Conservation (phyloP, 2,329 filamentous ascomycete species). For the Arthrobotrys conoides region DNA sequence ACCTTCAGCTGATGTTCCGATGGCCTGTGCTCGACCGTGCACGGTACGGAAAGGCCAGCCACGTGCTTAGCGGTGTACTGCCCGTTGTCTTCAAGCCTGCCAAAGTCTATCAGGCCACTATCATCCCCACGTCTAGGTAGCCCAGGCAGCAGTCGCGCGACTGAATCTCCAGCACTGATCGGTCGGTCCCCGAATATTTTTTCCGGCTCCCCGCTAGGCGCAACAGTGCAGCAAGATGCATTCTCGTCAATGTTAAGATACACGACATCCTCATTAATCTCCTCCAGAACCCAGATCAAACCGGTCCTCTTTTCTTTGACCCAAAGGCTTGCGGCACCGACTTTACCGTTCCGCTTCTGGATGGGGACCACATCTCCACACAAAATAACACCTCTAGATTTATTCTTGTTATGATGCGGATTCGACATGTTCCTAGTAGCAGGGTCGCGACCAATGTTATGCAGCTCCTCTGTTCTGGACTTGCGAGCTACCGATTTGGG, state of each 20-base stretch:
- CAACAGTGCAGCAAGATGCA: slow-evolving; percentile 11
- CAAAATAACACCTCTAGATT: slow-evolving; percentile 88
- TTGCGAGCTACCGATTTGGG: slow-evolving; percentile 39
- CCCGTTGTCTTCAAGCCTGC: slow-evolving; percentile 78
- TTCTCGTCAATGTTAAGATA: slow-evolving; percentile 69
- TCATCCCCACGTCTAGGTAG: slow-evolving; percentile 84
- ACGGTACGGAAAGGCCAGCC: slow-evolving; percentile 84
- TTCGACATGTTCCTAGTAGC: slow-evolving; percentile 51
- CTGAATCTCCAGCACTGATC: slow-evolving; percentile 72
- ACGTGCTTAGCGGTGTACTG: slow-evolving; percentile 88
- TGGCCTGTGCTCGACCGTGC: slow-evolving; percentile 81
- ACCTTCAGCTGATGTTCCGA: slow-evolving; percentile 81
- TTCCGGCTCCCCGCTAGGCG: slow-evolving; percentile 54
- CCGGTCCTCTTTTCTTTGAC: slow-evolving; percentile 97
- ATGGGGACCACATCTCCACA: slow-evolving; percentile 99
- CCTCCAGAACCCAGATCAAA: slow-evolving; percentile 96
- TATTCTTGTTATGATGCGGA: slow-evolving; percentile 77
- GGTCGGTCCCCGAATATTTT: slow-evolving; percentile 72
- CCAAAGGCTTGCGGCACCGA: slow-evolving; percentile 94
- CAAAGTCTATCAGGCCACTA: slow-evolving; percentile 77
- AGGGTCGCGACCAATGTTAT: slow-evolving; percentile 54
- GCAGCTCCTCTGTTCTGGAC: slow-evolving; percentile 44
- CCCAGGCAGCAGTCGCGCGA: slow-evolving; percentile 83
- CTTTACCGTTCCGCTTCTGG: slow-evolving; percentile 91
- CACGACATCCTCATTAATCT: slow-evolving; percentile 95